Evolutionary conservation across 1,139 yeast species (phyloP), one percentile per base, ranked within the genome.

Genomic region (Candida anutae): DNA sequence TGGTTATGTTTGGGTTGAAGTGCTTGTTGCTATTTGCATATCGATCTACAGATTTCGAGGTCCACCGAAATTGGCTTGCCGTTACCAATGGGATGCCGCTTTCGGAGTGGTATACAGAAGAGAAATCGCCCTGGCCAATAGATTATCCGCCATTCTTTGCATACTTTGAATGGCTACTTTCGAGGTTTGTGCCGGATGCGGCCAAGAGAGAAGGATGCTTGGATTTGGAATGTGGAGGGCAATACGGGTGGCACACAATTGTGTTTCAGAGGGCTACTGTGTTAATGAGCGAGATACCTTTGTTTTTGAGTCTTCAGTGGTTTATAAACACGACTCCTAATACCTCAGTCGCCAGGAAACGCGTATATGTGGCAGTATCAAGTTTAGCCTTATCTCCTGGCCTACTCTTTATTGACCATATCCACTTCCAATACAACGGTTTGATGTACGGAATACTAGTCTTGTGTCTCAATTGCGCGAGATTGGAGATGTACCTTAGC

Each of bases 101-200:
- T 11, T 58, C 58, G 9, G 52, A 80, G 32, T 90, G 99, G 99
- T 90, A 90, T 48, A 52, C 65, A 25, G 95, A 90, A 44, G 57
- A 66, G 15, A 87, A 94, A 0, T 80, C 84, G 22, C 90, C 82
- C 48, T 90, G 98, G 97, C 90, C 98, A 0, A 59, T 93, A 28
- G 98, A 90, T 54, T 90, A 90, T 54, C 98, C 99, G 5, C 99
- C 99, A 1, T 84, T 87, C 47, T 90, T 90, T 53, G 98, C 98
- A 1, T 87, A 85, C 51, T 88, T 90, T 44, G 98, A 90, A 51
- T 85, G 88, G 81, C 23, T 66, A 1, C 50, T 90, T 31, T 69
- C 95, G 0, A 77, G 67, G 28, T 66, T 82, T 32, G 88, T 83
- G 1, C 95, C 96, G 0, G 34, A 45, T 2, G 26, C 53, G 2